phyloP scores from a whole-genome alignment of 2,329 filamentous ascomycete species.

The Epichloe baconii region DNA sequence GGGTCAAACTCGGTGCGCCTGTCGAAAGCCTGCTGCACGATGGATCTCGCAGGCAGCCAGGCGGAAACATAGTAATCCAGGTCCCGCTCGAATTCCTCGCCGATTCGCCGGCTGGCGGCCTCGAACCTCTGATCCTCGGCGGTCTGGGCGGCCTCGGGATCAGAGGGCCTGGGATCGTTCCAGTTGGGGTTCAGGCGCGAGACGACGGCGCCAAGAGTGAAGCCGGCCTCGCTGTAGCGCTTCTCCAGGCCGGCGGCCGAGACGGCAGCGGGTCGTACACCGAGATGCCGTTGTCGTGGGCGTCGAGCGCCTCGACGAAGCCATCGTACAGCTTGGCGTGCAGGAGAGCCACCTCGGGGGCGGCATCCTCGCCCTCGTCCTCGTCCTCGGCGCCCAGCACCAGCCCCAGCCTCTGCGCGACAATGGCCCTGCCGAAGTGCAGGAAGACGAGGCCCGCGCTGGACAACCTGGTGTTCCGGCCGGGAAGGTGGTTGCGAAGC shows the following conservation, averaged over 20 bases:
- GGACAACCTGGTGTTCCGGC: constrained; percentile 74
- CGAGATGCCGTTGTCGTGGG: constrained; percentile 91
- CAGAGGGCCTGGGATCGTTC: constrained; percentile 50
- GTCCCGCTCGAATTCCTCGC: constrained; percentile 74
- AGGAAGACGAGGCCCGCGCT: constrained; percentile 90
- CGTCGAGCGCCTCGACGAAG: constrained; percentile 92
- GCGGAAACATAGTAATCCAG: constrained; percentile 60
- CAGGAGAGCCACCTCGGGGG: constrained; percentile 56
- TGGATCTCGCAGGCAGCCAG: constrained; percentile 78
- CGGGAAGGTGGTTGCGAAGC: constrained; percentile 74
- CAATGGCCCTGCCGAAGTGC: constrained; percentile 81
- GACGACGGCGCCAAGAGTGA: constrained; percentile 76
- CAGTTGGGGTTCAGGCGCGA: constrained; percentile 65
- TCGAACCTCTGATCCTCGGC: constrained; percentile 73
- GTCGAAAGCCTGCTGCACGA: constrained; percentile 65
- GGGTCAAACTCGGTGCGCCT: constrained; percentile 55
- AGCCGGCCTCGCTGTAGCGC: constrained; percentile 70
- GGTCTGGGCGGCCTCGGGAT: constrained; percentile 45
- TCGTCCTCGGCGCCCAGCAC: constrained; percentile 19
- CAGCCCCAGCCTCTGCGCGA: constrained; percentile 38
- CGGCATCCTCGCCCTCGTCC: constrained; percentile 25
- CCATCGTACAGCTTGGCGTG: constrained; percentile 84
- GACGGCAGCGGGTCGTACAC: constrained; percentile 61
- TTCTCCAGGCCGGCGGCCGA: constrained; percentile 62
- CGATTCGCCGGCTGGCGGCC: constrained; percentile 68